Percentiles rank a stretch among this genome's conserved stretches.
phyloP scores from a whole-genome alignment of 352 stramenopile species.

The Globisporangium emineosum region DNA sequence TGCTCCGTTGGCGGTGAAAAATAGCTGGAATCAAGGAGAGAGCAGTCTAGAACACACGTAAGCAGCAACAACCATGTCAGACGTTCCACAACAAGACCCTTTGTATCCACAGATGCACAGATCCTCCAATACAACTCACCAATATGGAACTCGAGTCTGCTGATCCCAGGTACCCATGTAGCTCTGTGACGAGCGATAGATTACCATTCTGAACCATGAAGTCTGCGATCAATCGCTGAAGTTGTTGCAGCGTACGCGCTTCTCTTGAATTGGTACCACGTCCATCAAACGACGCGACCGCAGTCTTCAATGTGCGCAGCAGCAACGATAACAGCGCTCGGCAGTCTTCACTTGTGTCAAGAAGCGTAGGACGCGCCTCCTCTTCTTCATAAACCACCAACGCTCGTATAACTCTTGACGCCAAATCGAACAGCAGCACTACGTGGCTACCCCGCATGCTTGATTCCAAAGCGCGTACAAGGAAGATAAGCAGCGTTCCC shows the following conservation, averaged over 20 bases:
- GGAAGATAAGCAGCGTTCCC: slow-evolving; percentile 4
- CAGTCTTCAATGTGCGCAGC: slow-evolving; percentile 13
- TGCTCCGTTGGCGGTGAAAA: neutral
- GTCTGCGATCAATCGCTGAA: slow-evolving; percentile 34
- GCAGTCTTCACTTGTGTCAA: slow-evolving; percentile 7
- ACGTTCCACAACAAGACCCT: neutral
- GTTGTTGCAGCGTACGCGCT: neutral
- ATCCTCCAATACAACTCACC: neutral
- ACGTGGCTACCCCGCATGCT: neutral
- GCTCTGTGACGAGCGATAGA: neutral
- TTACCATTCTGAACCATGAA: slow-evolving; percentile 24
- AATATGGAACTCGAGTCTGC: neutral
- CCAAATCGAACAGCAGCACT: neutral
- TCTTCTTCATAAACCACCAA: neutral
- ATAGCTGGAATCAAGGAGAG: slow-evolving; percentile 5
- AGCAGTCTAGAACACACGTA: slow-evolving; percentile 3
- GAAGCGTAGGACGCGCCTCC: neutral
- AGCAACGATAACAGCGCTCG: slow-evolving; percentile 28
- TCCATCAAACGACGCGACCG: neutral
- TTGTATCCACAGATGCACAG: neutral
- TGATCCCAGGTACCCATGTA: neutral
- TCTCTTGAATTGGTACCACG: neutral
- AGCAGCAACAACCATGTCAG: neutral
- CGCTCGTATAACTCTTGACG: neutral
- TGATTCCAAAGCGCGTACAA: slow-evolving; percentile 3